Evolutionary conservation across 2,329 filamentous ascomycete species (phyloP), one percentile per base, ranked within the genome.

Genomic region (Fusarium luffae): DNA sequence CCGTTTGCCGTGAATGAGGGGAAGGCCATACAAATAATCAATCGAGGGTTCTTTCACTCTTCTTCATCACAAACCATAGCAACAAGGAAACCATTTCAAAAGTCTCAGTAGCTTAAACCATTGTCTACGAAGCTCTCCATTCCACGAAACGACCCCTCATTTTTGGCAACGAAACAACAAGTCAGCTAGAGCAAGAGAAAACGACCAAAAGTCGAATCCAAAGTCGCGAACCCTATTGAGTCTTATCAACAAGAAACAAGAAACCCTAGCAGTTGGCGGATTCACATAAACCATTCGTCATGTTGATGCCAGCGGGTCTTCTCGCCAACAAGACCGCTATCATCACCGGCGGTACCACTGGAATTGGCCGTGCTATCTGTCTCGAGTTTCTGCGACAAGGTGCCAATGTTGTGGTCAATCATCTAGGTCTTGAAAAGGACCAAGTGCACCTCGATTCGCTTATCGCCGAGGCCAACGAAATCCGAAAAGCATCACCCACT

Each of bases 301-400:
- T 86, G 84, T 77, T 83, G 48, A 76, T 81, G 46, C 75, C 80
- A 19, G 83, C 83, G 23, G 76, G 78, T 70, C 85, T 96, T 72
- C 88, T 97, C 60, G 77, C 82, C 57, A 89, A 88, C 79, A 97
- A 97, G 80, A 91, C 90, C 14, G 93, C 93, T 80, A 92, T 93
- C 77, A 93, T 97, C 75, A 97, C 93, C 1, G 93, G 94, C 69
- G 93, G 92, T 60, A 91, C 91, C 5, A 97, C 93, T 2, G 93
- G 93, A 58, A 97, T 97, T 74, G 94, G 94, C 54, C 88, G 92
- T 70, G 94, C 93, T 72, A 97, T 97, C 68, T 90, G 91, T 43
- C 86, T 97, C 52, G 90, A 90, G 74, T 97, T 93, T 78, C 83
- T 95, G 54, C 84, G 86, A 7, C 92, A 97, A 73, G 93, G 93